Base-by-base conservation (phyloP, 2,329 filamentous ascomycete species). In the Neonectria sp. region DNA sequence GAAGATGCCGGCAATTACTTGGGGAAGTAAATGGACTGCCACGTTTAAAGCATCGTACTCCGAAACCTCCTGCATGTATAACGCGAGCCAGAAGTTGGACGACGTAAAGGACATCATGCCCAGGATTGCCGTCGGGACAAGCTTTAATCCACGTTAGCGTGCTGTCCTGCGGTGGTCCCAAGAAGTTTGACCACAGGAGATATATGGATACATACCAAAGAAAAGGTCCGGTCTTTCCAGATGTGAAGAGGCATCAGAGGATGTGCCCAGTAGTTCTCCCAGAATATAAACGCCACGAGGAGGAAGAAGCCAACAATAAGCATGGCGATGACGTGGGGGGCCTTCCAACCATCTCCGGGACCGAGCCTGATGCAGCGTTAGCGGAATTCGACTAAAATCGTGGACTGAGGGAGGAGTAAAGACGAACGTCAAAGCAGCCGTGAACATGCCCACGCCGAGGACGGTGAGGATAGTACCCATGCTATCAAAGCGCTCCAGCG, bases 221-320 rank as follows among this genome's bases (percentile, higher is more conserved):
- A 88, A 76, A 93, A 93, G 70, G 92, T 90, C 5, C 85, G 82
- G 70, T 93, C 90, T 82, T 76, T 83, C 83, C 88, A 91, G 82
- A 80, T 86, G 79, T 82, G 79, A 5, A 85, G 82, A n/a, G 86
- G 84, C 83, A 89, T 87, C 51, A 89, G 74, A 2, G 87, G 86
- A 55, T 83, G 74, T 6, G 79, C 73, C 65, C 82, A 86, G 49
- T 86, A 81, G 3, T 83, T 85, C 76, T 93, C 89, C 91, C 91
- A 93, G 65, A 86, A 82, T 2, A 90, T 79, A 70, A 93, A 93
- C 0, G 79, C 79, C 13, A 82, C 75, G 1, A 93, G 85, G 2
- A 91, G 75, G 0, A 86, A 60, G 2, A 90, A 71, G 2, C 91
- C 91, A 8, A 92, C 77, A 24, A 91, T 81, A 21, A 93, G 82